Percentiles rank a stretch among this genome's conserved stretches.
phyloP scores from a whole-genome alignment of 2,329 filamentous ascomycete genomes.

The Ceratocystiopsis sp. region DNA sequence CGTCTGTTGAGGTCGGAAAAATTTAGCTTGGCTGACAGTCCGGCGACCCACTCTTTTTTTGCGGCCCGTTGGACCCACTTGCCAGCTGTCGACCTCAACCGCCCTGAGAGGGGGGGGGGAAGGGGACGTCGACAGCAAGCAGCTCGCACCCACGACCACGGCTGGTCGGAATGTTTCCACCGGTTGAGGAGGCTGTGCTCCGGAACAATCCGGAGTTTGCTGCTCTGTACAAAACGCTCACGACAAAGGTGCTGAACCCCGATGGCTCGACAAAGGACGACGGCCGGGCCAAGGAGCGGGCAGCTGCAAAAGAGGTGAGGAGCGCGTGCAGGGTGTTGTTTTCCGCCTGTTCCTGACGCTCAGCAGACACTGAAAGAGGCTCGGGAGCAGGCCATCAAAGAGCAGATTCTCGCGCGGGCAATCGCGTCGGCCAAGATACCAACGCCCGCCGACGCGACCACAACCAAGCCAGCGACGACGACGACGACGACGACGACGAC shows the following conservation, averaged over 20 bases:
- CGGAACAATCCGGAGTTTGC: conserved; percentile 42
- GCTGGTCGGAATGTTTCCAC: conserved; percentile 32
- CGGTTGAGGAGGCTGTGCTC: conserved; percentile 36
- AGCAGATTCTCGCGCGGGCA: conserved; percentile 32
- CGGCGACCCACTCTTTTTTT: no score
- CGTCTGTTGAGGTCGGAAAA: no score
- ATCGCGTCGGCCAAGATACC: conserved; percentile 25
- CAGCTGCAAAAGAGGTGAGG: conserved; percentile 26
- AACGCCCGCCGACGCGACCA: conserved; percentile 11
- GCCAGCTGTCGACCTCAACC: no score
- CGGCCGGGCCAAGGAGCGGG: conserved; percentile 30
- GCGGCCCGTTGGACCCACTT: no score
- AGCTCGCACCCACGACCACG: no score
- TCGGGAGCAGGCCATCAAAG: conserved; percentile 30
- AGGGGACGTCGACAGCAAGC: conserved; percentile 5
- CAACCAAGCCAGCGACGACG: conserved; percentile 7
- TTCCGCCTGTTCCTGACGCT: neutral
- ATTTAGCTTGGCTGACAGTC: no score
- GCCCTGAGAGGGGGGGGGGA: no score
- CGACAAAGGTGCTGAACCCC: conserved; percentile 33
- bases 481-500: neutral
- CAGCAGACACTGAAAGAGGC: conserved; percentile 30
- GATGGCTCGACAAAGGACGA: conserved; percentile 41
- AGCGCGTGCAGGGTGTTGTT: neutral
- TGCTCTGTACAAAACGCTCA: conserved; percentile 37